Evolutionary conservation across 345 rosid species (phyloP), one percentile per base, ranked within the genome.

Genomic region (Kandelia obovata): DNA sequence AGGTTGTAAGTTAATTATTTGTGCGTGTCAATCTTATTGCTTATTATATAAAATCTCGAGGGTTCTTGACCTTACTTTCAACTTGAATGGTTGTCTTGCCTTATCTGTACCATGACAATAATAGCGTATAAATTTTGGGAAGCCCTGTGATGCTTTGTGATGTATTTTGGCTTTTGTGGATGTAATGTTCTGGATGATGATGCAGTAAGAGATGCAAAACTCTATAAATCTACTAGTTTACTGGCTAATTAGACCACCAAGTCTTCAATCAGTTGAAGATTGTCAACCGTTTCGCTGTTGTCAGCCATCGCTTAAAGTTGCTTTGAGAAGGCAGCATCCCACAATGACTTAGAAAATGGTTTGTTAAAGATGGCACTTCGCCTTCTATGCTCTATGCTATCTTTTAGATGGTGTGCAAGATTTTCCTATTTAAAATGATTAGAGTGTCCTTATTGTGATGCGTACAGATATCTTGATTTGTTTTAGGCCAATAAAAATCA

Each of bases 271-370:
- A 23, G 69, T 53, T 61, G 64, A 52, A 58, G 69, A 55, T 67
- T 66, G 80, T 80, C 82, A 77, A 77, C 62, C 59, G 63, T 70
- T 70, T 77, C 62, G 62, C 64, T 32, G 64, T 74, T 83, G n/a
- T 31, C 77, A 81, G 58, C 89, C 56, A 61, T 80, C 62, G 47
- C 15, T 13, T 39, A 28, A 55, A 57, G 63, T 56, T 56, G n/a
- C 67, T 52, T 61, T 67, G 15, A 64, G 58, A 70, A 65, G 59
- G 68, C 66, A 65, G 64, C 52, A 55, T 73, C 52, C 16, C 30
- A 23, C 30, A 23, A 9, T 13, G 7, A 62, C 57, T 64, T 26
- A 62, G 34, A 27, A 61, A 65, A 55, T 21, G 26, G 46, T 10
- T 77, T 13, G 46, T 58, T 28, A 31, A 69, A 59, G 61, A 11